Evolutionary conservation across 257 asterid genomes (phyloP).

Genomic region (Solanum corneliomulleri): DNA sequence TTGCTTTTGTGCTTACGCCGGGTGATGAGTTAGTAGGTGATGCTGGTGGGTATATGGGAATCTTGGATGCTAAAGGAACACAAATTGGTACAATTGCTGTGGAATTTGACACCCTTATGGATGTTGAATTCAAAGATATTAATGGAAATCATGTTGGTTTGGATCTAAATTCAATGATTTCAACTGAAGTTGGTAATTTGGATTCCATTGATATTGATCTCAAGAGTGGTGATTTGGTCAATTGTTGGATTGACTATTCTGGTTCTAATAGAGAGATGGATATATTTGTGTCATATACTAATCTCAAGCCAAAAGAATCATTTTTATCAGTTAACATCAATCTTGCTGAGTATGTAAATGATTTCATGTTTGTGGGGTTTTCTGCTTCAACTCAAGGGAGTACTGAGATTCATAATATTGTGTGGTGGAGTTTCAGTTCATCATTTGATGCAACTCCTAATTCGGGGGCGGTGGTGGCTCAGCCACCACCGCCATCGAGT

Average conservation of each 20-base stretch:
- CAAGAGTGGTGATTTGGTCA: conserved; percentile 68
- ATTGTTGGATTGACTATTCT: conserved; percentile 72
- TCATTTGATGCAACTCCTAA: conserved; percentile 38
- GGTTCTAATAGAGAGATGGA: conserved; percentile 34
- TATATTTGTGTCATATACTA: conserved; percentile 59
- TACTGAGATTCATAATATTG: conserved; percentile 61
- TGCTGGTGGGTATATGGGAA: conserved; percentile 63
- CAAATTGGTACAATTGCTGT: conserved; percentile 48
- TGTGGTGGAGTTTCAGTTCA: conserved; percentile 82
- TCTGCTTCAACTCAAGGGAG: conserved; percentile 87
- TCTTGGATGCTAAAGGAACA: conserved; percentile 31
- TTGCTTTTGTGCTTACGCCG: conserved; percentile 63
- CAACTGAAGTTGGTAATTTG: conserved; percentile 39
- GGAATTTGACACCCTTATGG: conserved; percentile 78
- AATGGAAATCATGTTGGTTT: conserved; percentile 77
- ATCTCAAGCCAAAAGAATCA: conserved; percentile 58
- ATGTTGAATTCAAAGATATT: conserved; percentile 56
- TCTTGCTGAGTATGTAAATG: conserved; percentile 38
- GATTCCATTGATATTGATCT: conserved; percentile 43
- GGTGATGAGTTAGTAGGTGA: conserved; percentile 53
- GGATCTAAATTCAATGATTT: conserved; percentile 67
- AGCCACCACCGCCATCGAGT: conserved; percentile 40
- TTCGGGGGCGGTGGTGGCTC: conserved; percentile 28
- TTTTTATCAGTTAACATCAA: conserved; percentile 32
- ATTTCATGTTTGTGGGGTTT: conserved; percentile 71